Evolutionary conservation across 1,139 yeast genomes (phyloP).

Genomic region (Williopsis jadinii): DNA sequence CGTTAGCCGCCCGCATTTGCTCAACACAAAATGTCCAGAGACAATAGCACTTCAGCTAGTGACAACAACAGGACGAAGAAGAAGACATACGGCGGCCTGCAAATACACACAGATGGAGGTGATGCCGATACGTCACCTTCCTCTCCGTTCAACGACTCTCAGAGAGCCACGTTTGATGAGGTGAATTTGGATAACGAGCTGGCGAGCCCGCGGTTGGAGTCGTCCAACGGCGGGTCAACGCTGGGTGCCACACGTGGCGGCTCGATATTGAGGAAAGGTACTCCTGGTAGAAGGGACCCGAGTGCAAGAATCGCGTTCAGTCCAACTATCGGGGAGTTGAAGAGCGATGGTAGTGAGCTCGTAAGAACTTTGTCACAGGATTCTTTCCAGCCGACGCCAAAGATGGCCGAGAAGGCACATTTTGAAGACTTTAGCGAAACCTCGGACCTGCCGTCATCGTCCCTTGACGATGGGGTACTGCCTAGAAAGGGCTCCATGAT

Average conservation of each 20-base stretch:
- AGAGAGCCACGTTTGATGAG: slow-evolving; percentile 12
- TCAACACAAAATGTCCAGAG: too few relatives aligned
- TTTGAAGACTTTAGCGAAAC: slow-evolving; percentile 12
- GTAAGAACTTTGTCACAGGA: slow-evolving; percentile 14
- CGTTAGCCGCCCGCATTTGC: too few relatives aligned
- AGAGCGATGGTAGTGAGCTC: slow-evolving; percentile 9
- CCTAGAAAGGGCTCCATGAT: slow-evolving; percentile 29
- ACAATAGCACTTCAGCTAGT: too few relatives aligned
- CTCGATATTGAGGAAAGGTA: slow-evolving; percentile 15
- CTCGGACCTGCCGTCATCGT: not conserved
- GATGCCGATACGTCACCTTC: slow-evolving; percentile 2
- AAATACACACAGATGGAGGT: too few relatives aligned
- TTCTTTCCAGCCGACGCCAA: slow-evolving; percentile 18
- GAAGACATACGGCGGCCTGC: too few relatives aligned
- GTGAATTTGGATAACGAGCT: slow-evolving; percentile 24
- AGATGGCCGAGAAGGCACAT: slow-evolving; percentile 9
- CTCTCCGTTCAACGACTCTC: slow-evolving; percentile 15
- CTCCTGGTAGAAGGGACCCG: slow-evolving; percentile 13
- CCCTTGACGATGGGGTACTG: slow-evolving; percentile 4
- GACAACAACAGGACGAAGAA: too few relatives aligned
- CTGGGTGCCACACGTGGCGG: slow-evolving; percentile 7
- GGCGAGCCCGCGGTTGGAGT: not conserved
- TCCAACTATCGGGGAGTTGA: slow-evolving; percentile 13
- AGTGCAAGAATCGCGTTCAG: slow-evolving; percentile 19
- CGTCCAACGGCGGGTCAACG: not conserved